Base-by-base conservation (phyloP, 148 eudicot genomes). In the Oxyria digyna region DNA sequence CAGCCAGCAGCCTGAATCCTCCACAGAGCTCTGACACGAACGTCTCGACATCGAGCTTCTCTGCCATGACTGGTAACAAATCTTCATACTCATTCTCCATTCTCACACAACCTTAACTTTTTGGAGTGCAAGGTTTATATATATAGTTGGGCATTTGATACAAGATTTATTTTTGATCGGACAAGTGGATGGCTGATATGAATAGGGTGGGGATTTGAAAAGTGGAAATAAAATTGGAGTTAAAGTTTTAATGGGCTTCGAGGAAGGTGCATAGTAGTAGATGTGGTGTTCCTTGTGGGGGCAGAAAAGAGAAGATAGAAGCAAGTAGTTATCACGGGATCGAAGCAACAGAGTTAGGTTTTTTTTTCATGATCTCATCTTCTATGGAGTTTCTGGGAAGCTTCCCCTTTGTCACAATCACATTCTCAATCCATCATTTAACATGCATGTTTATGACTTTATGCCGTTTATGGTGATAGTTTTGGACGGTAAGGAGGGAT, bases 21-120 rank as follows among this genome's bases (percentile, higher is more conserved):
- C 67, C 75, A 29, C 87, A 84, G 32, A 84, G 81, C 83, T 84
- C 87, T 26, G 65, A 43, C 18, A 81, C 65, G 43, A 81, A 75
- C 0, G 69, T 84, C 42, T 81, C 87, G 11, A 73, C 81, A 1
- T 83, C 87, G 23, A 84, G 43, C 55, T 78, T 78, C 13, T 59
- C 70, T 1, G 78, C 78, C 87, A 84, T 84, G 37, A 77, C 67
- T 12, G 82, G 87, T 31, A 84, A 73, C 62, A 78, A 69, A 32
- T 84, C 87, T 67, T 84, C 84, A 37, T 69, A 69, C 31, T 69
- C 64, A 21, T 40, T n/a, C 15, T 18, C 41, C 69, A 33, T 67
- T n/a, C 23, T 46, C 21, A 4, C 11, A 12, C 3, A 4, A 15
- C 18, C 4, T 43, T 4, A 15, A n/a, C 2, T 6, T 41, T 45